Percentiles rank a stretch among this genome's conserved stretches.
phyloP scores from a whole-genome alignment of 805 yeast genomes.

The Monosporozyma solicola region DNA sequence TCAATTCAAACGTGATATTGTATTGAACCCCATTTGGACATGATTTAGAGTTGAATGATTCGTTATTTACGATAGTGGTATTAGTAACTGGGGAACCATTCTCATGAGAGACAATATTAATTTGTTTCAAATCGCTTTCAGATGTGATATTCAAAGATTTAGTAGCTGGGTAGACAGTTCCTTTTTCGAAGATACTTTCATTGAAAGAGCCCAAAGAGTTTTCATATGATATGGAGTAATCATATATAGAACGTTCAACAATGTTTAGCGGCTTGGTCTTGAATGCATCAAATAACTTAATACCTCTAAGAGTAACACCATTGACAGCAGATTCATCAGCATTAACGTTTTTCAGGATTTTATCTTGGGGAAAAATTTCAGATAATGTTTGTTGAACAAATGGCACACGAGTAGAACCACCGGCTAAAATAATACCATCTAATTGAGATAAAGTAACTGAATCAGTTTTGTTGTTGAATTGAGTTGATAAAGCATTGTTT shows the following conservation, averaged over 20 bases:
- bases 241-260: constrained; percentile 45
- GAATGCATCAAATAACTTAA: constrained; percentile 58
- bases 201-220: constrained; percentile 21
- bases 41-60: constrained; percentile 30
- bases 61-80: constrained; percentile 8
- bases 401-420: constrained; percentile 90
- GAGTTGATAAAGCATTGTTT: constrained; percentile 37
- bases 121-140: constrained; percentile 22
- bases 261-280: constrained; percentile 50
- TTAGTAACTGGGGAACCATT: constrained; percentile 13
- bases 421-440: constrained; percentile 67
- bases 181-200: constrained; percentile 38
- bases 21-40: constrained; percentile 35
- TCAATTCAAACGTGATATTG: constrained; percentile 37
- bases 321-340: constrained; percentile 92
- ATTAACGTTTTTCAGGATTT: constrained; percentile 73
- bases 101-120: constrained; percentile 30
- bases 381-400: constrained; percentile 59
- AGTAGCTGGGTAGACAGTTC: constrained; percentile 31
- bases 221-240: constrained; percentile 35
- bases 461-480: constrained; percentile 22
- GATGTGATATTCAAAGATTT: constrained; percentile 30
- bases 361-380: constrained; percentile 47
- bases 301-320: constrained; percentile 83
- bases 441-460: constrained; percentile 32